Evolutionary conservation across 495 filamentous ascomycete genomes (phyloP).

Genomic region (Symbiotaphrina buchneri): DNA sequence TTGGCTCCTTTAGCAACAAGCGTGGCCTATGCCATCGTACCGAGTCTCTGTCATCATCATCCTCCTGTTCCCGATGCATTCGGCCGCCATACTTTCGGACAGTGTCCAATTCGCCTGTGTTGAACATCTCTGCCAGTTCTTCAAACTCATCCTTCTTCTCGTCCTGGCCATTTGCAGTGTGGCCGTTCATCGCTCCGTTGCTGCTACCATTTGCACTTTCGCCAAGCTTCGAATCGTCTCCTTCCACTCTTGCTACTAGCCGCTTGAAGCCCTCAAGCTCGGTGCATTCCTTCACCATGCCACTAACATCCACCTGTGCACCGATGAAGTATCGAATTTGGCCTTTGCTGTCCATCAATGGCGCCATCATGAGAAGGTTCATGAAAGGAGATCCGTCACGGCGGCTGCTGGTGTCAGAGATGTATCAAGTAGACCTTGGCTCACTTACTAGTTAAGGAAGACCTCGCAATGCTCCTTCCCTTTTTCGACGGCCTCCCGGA

Average conservation of each 20-base stretch:
- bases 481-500: slow-evolving; percentile 28
- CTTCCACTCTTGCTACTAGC: slow-evolving; percentile 15
- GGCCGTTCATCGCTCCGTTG: slow-evolving; percentile 5
- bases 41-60: slow-evolving; percentile 14
- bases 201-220: not conserved
- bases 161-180: too few relatives aligned
- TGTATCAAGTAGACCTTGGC: too few relatives aligned
- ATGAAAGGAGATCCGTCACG: slow-evolving; percentile 44
- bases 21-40: slow-evolving; percentile 14
- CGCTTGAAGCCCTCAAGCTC: slow-evolving; percentile 30
- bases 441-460: slow-evolving; percentile 40
- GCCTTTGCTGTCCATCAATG: slow-evolving; percentile 35
- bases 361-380: slow-evolving; percentile 41
- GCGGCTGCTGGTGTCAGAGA: slow-evolving; percentile 16
- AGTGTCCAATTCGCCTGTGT: slow-evolving; percentile 30
- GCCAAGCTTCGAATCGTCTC: slow-evolving; percentile 4
- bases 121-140: slow-evolving; percentile 38
- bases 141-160: slow-evolving; percentile 25
- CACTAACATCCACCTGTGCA: slow-evolving; percentile 37
- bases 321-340: slow-evolving; percentile 35
- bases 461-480: slow-evolving; percentile 43
- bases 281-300: slow-evolving; percentile 29
- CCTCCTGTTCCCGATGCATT: slow-evolving; percentile 27
- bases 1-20: slow-evolving; percentile 15
- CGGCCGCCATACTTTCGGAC: slow-evolving; percentile 28